A percentile compares a stretch with the other conserved stretches of the same genome.
phyloP scores from a whole-genome alignment of 805 yeast genomes.

The Monosporozyma servazzii region DNA sequence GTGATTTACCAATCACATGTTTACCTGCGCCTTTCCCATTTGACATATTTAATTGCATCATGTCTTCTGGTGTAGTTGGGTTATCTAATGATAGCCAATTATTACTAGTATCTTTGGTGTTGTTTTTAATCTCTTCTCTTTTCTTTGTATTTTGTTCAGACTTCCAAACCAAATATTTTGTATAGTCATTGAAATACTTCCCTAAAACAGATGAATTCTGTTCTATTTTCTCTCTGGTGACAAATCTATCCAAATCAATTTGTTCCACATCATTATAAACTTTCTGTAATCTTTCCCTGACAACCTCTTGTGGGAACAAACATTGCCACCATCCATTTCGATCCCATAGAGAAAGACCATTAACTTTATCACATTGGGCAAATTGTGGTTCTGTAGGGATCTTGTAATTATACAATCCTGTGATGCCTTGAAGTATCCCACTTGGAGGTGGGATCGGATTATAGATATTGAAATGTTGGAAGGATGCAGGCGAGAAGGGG shows the following conservation, averaged over 20 bases:
- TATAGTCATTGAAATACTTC: constrained; percentile 53
- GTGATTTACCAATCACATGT: constrained; percentile 32
- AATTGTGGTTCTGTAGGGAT: constrained; percentile 50
- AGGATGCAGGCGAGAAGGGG: neutral
- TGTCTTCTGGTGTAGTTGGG: constrained; percentile 20
- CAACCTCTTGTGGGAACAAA: constrained; percentile 53
- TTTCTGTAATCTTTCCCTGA: constrained; percentile 21
- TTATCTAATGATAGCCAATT: neutral
- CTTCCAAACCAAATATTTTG: constrained; percentile 60
- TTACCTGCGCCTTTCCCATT: constrained; percentile 4
- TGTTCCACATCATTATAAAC: neutral
- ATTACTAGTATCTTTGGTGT: neutral
- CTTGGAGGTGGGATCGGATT: neutral
- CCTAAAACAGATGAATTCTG: constrained; percentile 37
- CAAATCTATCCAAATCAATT: constrained; percentile 24
- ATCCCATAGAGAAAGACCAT: constrained; percentile 80
- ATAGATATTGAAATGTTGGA: neutral
- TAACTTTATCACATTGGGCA: constrained; percentile 48
- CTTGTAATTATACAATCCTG: constrained; percentile 45
- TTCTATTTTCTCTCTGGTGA: constrained; percentile 42
- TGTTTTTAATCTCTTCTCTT: constrained; percentile 22
- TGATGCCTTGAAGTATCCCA: constrained; percentile 13
- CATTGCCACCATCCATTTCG: constrained; percentile 84
- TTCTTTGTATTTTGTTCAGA: constrained; percentile 40
- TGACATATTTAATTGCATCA: constrained; percentile 11